Conservation (phyloP, 192 early-diverging fungal genomes). For the Thamnidium elegans region DNA sequence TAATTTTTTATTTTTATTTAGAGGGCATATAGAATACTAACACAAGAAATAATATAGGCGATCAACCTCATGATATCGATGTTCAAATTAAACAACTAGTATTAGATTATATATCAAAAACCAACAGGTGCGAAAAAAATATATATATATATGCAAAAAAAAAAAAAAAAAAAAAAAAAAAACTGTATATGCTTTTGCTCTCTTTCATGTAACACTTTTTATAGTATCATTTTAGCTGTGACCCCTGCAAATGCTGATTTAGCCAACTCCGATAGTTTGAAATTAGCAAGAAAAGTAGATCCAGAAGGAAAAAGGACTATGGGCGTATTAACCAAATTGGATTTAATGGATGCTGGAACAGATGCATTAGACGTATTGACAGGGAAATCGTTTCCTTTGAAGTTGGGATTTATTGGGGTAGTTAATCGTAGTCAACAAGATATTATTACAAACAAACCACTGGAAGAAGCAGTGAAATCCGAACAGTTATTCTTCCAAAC, state of each 20-base stretch:
- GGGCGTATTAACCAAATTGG: slow-evolving; percentile 80
- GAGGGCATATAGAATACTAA: background rate
- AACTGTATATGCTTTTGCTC: background rate
- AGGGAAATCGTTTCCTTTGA: slow-evolving; percentile 70
- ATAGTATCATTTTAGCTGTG: slow-evolving; percentile 77
- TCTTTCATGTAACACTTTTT: background rate
- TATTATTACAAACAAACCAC: slow-evolving; percentile 68
- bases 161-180: background rate
- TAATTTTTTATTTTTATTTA: slow-evolving; percentile 18
- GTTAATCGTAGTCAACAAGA: slow-evolving; percentile 83
- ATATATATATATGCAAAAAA: background rate
- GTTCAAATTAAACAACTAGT: slow-evolving; percentile 72
- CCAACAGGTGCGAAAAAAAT: slow-evolving; percentile 52
- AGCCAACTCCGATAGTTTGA: slow-evolving; percentile 82
- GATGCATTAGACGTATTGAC: slow-evolving; percentile 76
- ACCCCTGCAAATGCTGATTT: slow-evolving; percentile 80
- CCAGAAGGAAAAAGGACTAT: slow-evolving; percentile 66
- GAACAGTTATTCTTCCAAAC: slow-evolving; percentile 70
- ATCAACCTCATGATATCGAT: slow-evolving; percentile 82
- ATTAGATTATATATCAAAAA: slow-evolving; percentile 75
- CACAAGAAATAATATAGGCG: slow-evolving; percentile 51
- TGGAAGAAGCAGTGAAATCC: slow-evolving; percentile 62
- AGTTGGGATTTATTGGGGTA: slow-evolving; percentile 79
- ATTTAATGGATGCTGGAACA: slow-evolving; percentile 83
- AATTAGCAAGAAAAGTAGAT: slow-evolving; percentile 81